Evolutionary conservation across 2,329 filamentous ascomycete genomes (phyloP).

Genomic region (Alternaria infectoria): DNA sequence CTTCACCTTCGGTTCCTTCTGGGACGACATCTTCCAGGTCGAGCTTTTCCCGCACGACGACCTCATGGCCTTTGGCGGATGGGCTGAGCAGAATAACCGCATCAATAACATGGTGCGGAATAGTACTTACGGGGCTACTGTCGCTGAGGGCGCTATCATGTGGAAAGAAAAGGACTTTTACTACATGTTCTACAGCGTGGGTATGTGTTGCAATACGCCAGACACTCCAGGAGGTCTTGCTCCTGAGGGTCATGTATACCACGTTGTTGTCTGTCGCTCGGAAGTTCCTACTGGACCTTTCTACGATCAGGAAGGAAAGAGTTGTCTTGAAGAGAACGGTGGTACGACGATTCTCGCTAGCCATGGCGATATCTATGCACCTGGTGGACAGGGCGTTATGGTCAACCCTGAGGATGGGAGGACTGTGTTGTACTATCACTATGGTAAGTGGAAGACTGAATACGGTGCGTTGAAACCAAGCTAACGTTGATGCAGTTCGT

Average conservation of each 20-base stretch:
- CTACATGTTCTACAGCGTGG: slow-evolving; percentile 68
- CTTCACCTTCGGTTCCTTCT: slow-evolving; percentile 71
- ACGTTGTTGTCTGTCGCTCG: slow-evolving; percentile 67
- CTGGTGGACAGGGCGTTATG: slow-evolving; percentile 41
- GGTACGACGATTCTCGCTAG: slow-evolving; percentile 66
- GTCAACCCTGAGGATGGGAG: slow-evolving; percentile 19
- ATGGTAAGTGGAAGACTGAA: slow-evolving; percentile 20
- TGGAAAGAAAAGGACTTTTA: slow-evolving; percentile 59
- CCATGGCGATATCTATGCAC: slow-evolving; percentile 54
- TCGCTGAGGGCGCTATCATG: slow-evolving; percentile 60
- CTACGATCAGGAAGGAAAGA: slow-evolving; percentile 34
- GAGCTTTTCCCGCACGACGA: slow-evolving; percentile 43
- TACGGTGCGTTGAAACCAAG: not conserved
- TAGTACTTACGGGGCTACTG: slow-evolving; percentile 22
- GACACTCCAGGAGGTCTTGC: slow-evolving; percentile 51
- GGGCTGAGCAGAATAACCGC: slow-evolving; percentile 1
- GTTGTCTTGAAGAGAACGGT: slow-evolving; percentile 58
- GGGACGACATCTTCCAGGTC: slow-evolving; percentile 68
- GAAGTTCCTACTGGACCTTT: slow-evolving; percentile 58
- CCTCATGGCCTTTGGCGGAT: slow-evolving; percentile 11
- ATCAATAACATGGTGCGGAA: slow-evolving; percentile 29
- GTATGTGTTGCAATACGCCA: slow-evolving; percentile 63
- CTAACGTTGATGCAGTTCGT: slow-evolving; percentile 23
- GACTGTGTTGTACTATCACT: slow-evolving; percentile 42
- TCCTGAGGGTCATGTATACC: slow-evolving; percentile 64